phyloP scores from a whole-genome alignment of 1,284 basidiomycete species.

The Boletus semigastroideus region DNA sequence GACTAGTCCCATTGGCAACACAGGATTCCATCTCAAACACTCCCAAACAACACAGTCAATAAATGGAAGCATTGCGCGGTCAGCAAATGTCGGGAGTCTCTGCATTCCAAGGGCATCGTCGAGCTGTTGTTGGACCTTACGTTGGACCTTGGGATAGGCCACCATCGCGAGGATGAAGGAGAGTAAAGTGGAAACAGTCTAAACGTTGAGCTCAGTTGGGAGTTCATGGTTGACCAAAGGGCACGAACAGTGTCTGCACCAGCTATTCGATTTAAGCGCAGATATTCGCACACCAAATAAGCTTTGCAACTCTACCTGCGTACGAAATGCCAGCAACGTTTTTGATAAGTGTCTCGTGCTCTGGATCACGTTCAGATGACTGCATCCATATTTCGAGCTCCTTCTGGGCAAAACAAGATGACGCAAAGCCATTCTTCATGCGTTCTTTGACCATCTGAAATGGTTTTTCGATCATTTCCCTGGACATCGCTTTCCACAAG shows the following conservation, averaged over 20 bases:
- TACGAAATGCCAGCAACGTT: slow-evolving; percentile 46
- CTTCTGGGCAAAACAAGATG: slow-evolving; percentile 36
- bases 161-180: slow-evolving; percentile 42
- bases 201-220: slow-evolving; percentile 3
- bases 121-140: slow-evolving; percentile 37
- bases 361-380: slow-evolving; percentile 22
- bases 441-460: slow-evolving; percentile 40
- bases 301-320: slow-evolving; percentile 32
- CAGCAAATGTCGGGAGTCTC: slow-evolving; percentile 39
- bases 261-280: slow-evolving; percentile 12
- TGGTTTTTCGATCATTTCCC: slow-evolving; percentile 41
- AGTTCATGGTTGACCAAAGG: neutral
- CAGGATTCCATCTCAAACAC: slow-evolving; percentile 46
- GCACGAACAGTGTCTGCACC: slow-evolving; percentile 27
- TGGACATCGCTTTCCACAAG: slow-evolving; percentile 38
- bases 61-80: slow-evolving; percentile 37
- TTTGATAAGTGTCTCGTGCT: slow-evolving; percentile 37
- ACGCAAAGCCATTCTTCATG: slow-evolving; percentile 34
- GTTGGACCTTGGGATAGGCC: slow-evolving; percentile 38
- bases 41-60: slow-evolving; percentile 40
- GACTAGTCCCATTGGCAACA: slow-evolving; percentile 40
- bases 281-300: neutral
- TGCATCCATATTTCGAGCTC: slow-evolving; percentile 36
- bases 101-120: slow-evolving; percentile 31
- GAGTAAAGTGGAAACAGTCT: slow-evolving; percentile 20